Evolutionary conservation across 2,329 filamentous ascomycete species (phyloP), one percentile per base, ranked within the genome.

Genomic region (Byssoonygena ceratinophila): DNA sequence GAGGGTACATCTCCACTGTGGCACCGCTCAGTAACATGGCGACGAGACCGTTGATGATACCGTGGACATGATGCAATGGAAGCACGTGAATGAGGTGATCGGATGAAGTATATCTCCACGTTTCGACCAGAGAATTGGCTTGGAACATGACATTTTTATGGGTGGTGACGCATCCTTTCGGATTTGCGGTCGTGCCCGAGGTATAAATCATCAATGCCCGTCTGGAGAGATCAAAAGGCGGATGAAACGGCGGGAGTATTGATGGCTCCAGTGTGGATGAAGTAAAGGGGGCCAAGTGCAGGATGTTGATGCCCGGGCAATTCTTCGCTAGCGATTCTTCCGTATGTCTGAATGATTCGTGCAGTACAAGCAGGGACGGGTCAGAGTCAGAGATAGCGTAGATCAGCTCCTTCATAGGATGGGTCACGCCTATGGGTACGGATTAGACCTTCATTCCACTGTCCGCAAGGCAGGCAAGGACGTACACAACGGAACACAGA

Each of bases 41-140:
- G 2, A 71, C 68, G 20, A 76, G 68, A 47, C 73, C 74, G 39
- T 76, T 76, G 51, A 75, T 70, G 16, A 76, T 71, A 0, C 74
- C 74, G 39, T 75, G 75, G 9, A 75, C 68, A 55, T 77, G 74
- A 53, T 76, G 74, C 1, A 77, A 68, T 0, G 74, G 74, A 1
- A 76, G 66, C 1, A 76, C 66, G 52, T 76, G 74, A 20, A 76
- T 71, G 1, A 76, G 65, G 23, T 70, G 68, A 56, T 76, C 74
- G 1, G 66, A 61, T 1, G 69, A 60, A 5, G 58, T 55, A 55
- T 72, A 73, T 56, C 71, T 63, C 62, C 71, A 71, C 12, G 69
- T 66, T 4, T 69, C 53, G n/a, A 63, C 58, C 7, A 64, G 56
- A 32, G 58, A 61, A 9, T 56, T 57, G 5, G 63, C 59, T 61